Conservation (phyloP, 805 yeast genomes). For the Candida germanica region DNA sequence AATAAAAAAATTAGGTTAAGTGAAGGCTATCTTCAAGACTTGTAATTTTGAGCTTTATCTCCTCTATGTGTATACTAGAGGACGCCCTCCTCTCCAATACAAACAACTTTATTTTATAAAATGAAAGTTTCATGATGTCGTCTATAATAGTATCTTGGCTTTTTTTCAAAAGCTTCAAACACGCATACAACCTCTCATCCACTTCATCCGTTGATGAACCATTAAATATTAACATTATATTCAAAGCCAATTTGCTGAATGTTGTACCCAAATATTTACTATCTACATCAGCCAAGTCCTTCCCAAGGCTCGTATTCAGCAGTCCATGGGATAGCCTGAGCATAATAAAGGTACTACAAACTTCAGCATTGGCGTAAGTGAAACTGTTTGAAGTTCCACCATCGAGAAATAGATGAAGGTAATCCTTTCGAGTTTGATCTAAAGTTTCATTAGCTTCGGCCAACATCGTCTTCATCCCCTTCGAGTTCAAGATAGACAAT, state of each 20-base stretch:
- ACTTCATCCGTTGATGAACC: not conserved
- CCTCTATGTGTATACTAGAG: constrained; percentile 1
- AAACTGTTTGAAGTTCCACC: no score
- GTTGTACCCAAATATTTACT: not conserved
- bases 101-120: not conserved
- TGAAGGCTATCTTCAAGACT: not conserved
- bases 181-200: constrained; percentile 1
- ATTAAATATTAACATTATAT: not conserved
- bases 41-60: constrained; percentile 2
- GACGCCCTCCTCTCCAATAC: constrained; percentile 1
- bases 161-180: not conserved
- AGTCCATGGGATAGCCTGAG: no score
- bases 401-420: no score
- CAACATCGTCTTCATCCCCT: no score
- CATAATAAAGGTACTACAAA: no score
- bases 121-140: not conserved
- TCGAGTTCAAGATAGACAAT: no score
- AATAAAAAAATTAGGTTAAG: not conserved
- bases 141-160: not conserved
- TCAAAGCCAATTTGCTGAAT: not conserved
- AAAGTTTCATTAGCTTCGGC: no score
- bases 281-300: no score
- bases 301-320: no score
- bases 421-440: no score
- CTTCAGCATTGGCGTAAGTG: no score